These are phyloP conservation scores for Candida methanosorbosa DNA, from an alignment of 805 yeast species.

Conservation along the genomic window DNA sequence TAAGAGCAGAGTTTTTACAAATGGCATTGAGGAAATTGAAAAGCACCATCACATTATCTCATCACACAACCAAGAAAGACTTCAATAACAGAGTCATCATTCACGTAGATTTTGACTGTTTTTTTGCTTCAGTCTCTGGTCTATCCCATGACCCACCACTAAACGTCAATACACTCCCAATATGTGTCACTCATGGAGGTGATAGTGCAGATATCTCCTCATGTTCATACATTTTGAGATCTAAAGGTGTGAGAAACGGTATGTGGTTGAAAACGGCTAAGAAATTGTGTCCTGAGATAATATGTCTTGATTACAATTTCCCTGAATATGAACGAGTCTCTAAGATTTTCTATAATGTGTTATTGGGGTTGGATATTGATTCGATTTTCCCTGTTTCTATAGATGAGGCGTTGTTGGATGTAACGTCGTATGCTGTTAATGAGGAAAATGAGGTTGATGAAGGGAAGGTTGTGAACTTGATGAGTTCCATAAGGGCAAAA, in stretches of 20 bases:
- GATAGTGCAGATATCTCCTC: slow-evolving; percentile 76
- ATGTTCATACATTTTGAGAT: slow-evolving; percentile 82
- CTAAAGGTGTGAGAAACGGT: slow-evolving; percentile 75
- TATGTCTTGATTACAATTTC: slow-evolving; percentile 65
- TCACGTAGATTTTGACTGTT: slow-evolving; percentile 91
- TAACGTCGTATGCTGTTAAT: slow-evolving; percentile 22
- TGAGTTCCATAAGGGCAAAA: slow-evolving; percentile 28
- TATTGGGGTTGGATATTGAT: slow-evolving; percentile 34
- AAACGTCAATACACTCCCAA: slow-evolving; percentile 40
- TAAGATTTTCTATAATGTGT: slow-evolving; percentile 49
- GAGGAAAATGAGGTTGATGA: slow-evolving; percentile 16
- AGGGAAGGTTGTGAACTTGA: slow-evolving; percentile 18
- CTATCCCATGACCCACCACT: slow-evolving; percentile 40
- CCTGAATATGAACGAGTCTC: slow-evolving; percentile 63
- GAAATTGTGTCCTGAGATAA: slow-evolving; percentile 50
- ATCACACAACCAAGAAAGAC: not conserved
- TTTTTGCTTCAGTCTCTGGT: slow-evolving; percentile 82
- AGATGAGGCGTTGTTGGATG: slow-evolving; percentile 83
- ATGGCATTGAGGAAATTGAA: slow-evolving; percentile 27
- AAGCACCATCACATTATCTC: slow-evolving; percentile 2
- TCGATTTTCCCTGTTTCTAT: slow-evolving; percentile 78
- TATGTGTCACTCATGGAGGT: slow-evolving; percentile 57
- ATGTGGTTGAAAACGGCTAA: slow-evolving; percentile 78
- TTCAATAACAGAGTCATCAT: slow-evolving; percentile 32
- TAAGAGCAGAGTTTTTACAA: slow-evolving; percentile 51